Evolutionary conservation across 257 asterid genomes (phyloP).

Genomic region (Rhazya stricta): DNA sequence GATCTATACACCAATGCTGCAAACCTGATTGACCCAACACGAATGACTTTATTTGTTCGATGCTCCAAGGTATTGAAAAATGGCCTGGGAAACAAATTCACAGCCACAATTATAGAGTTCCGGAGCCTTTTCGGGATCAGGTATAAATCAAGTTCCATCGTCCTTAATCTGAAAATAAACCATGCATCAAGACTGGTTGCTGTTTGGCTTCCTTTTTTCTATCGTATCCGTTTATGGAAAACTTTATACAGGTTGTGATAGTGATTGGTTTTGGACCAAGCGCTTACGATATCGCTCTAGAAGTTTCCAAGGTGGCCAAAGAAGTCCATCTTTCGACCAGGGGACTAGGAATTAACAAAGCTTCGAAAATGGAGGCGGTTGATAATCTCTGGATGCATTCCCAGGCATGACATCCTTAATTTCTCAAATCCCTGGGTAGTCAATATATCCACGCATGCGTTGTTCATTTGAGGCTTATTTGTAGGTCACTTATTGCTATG

Average conservation of each 20-base stretch:
- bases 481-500: constrained; percentile 24
- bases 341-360: constrained; percentile 9
- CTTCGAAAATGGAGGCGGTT: constrained; percentile 21
- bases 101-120: constrained; percentile 54
- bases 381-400: constrained; percentile 24
- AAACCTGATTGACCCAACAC: too few species aligned
- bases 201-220: neutral
- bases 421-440: neutral
- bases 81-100: constrained; percentile 63
- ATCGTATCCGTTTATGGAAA: neutral
- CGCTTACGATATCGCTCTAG: constrained; percentile 42
- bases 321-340: constrained; percentile 58
- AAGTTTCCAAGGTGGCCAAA: constrained; percentile 40
- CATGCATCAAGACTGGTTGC: neutral
- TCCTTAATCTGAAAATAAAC: neutral
- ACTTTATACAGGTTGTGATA: constrained; percentile 45
- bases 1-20: too few species aligned
- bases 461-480: neutral
- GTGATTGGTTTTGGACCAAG: constrained; percentile 55
- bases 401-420: constrained; percentile 4
- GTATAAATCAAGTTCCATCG: constrained; percentile 17
- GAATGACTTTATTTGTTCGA: neutral
- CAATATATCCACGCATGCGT: neutral
- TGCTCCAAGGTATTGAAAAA: constrained; percentile 33
- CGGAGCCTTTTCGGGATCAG: constrained; percentile 44